Base-by-base conservation (phyloP, 2,329 filamentous ascomycete genomes). In the Dissoconium aciculare region DNA sequence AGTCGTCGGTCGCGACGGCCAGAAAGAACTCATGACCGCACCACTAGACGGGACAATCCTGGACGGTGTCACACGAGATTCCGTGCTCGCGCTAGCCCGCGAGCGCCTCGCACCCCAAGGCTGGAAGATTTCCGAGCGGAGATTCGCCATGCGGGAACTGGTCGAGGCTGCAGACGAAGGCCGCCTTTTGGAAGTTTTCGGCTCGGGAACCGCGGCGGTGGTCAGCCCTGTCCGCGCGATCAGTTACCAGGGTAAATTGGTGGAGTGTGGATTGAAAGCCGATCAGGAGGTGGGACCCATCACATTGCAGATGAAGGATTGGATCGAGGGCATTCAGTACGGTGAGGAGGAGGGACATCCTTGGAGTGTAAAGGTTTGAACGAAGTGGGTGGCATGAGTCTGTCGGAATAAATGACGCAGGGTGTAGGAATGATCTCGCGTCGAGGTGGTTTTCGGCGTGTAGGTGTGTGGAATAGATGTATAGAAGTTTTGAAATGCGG, bases 11-110 rank as follows among this genome's bases (percentile, higher is more conserved):
- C 81, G 80, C 66, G 89, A 83, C 9, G 89, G 87, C 5, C 71
- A 85, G 61, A 87, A 85, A 52, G 85, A 94, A 64, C 71, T 98
- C 31, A 57, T 94, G 48, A 98, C 89, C n/a, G 83, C 87, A 21
- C 89, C 89, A 14, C 69, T 98, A 10, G 89, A 98, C 55, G 89
- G 89, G 30, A 98, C 87, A 16, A 98, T 98, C 43, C 69, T 98
- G 27, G 83, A 91, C 59, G 89, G 89, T 47, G 84, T 98, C 5
- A 94, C 85, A 8, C 69, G 89, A 44, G 87, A 98, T 60, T 92
- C 81, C 2, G 75, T 98, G 28, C 67, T 98, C n/a, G 60, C 64
- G 4, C 74, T 98, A 25, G 89, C 89, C 19, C 69, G 78, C 23
- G 84, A 98, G 64, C 71, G 76, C 47, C 68, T 98, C 16, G 71